phyloP scores from a whole-genome alignment of 2,329 filamentous ascomycete genomes.

The Coleophoma cylindrospora region DNA sequence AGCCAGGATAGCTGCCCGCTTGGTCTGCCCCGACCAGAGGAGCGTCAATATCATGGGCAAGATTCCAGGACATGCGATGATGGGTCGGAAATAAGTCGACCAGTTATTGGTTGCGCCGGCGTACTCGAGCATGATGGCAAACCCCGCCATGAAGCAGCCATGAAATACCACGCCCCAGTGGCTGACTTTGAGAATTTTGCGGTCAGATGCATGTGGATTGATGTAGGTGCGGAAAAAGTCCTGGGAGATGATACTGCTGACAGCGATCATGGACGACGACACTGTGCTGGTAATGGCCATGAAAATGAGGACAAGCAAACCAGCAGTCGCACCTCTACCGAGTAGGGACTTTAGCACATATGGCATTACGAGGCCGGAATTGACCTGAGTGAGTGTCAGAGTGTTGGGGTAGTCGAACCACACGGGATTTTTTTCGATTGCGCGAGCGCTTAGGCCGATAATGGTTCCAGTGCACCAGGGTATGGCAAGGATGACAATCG shows the following conservation, averaged over 20 bases:
- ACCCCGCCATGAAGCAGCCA: slow-evolving; percentile 40
- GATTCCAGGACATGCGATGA: slow-evolving; percentile 18
- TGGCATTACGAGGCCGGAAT: slow-evolving; percentile 22
- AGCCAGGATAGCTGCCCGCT: slow-evolving; percentile 41
- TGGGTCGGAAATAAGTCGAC: slow-evolving; percentile 7
- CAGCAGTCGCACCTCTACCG: slow-evolving; percentile 21
- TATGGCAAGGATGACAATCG: slow-evolving; percentile 42
- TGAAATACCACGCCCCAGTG: slow-evolving; percentile 42
- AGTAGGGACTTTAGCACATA: slow-evolving; percentile 23
- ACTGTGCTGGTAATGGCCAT: slow-evolving; percentile 46
- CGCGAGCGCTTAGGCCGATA: slow-evolving; percentile 38
- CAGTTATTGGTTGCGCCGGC: slow-evolving; percentile 44
- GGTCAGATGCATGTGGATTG: slow-evolving; percentile 38
- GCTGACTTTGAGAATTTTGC: slow-evolving; percentile 35
- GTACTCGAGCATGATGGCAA: slow-evolving; percentile 41
- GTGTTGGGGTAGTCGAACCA: slow-evolving; percentile 32
- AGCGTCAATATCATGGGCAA: slow-evolving; percentile 25
- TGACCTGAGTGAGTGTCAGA: slow-evolving; percentile 19
- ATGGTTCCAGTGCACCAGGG: slow-evolving; percentile 41
- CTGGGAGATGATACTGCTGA: slow-evolving; percentile 43
- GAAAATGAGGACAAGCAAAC: slow-evolving; percentile 42
- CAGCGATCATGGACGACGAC: slow-evolving; percentile 44
- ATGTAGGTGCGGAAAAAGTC: slow-evolving; percentile 47
- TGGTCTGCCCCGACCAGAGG: slow-evolving; percentile 37
- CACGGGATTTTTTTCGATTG: slow-evolving; percentile 34